Evolutionary conservation across 2,329 filamentous ascomycete species (phyloP).

Genomic region (Aspergillus fructus): DNA sequence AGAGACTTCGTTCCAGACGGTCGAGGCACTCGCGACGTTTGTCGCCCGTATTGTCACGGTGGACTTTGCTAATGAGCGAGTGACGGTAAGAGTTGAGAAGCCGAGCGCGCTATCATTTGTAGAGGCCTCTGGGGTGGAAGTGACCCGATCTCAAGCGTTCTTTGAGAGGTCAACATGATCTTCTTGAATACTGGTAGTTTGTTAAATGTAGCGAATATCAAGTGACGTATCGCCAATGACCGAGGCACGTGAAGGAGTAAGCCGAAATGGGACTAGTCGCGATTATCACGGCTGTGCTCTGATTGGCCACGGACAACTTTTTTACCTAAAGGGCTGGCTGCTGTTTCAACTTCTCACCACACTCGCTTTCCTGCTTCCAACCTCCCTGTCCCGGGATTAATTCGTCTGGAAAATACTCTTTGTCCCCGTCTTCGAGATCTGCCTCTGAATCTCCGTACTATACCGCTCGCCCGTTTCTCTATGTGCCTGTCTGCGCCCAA

Average conservation of each 20-base stretch:
- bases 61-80: constrained; percentile 45
- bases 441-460: not conserved
- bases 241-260: constrained; percentile 19
- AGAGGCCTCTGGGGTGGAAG: constrained; percentile 48
- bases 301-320: constrained; percentile 16
- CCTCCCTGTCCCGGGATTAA: constrained; percentile 8
- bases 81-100: constrained; percentile 51
- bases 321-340: constrained; percentile 2
- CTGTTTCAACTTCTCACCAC: constrained; percentile 3
- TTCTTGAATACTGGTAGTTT: not conserved
- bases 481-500: constrained; percentile 38
- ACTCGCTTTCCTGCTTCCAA: constrained; percentile 5
- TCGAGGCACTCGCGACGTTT: constrained; percentile 52
- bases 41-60: constrained; percentile 48
- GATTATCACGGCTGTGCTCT: constrained; percentile 18
- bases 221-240: constrained; percentile 17
- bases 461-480: constrained; percentile 25
- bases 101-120: constrained; percentile 53
- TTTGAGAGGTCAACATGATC: constrained; percentile 29
- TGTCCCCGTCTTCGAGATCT: constrained; percentile 7
- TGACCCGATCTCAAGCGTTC: constrained; percentile 47
- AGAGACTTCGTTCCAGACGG: constrained; percentile 49
- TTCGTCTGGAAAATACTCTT: not conserved
- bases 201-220: not conserved
- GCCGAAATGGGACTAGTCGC: constrained; percentile 9